Evolutionary conservation across 805 yeast species (phyloP), one percentile per base, ranked within the genome.

Genomic region (Groenewaldozyma salmanticensis): DNA sequence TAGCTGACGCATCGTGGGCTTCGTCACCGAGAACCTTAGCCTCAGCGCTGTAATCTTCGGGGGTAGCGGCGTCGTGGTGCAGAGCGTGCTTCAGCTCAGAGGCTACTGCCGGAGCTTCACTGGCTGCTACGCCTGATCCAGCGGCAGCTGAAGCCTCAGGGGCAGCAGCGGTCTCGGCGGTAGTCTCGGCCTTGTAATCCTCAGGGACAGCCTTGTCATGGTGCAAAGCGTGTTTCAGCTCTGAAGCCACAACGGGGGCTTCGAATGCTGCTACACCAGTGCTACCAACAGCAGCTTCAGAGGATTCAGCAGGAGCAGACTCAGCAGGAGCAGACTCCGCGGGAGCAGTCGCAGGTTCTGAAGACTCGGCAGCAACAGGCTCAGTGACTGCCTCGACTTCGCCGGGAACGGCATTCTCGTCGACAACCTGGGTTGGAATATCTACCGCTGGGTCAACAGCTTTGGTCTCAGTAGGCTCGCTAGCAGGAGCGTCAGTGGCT

Each of bases 1-100:
- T 17, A 11, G 42, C 47, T 2, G 43, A 24, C 21, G 17, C 48
- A 37, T 36, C 36, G n/a, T 41, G 16, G 9, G 19, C 42, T 33
- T 39, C 43, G 31, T 24, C 38, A n/a, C 16, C 43, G 21, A 38
- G 21, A 22, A 37, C 21, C 4, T 32, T 19, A 4, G 24, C 29
- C 19, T 9, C 13, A 13, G 29, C 29, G 13, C 11, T 13, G 13
- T 24, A 13, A 24, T 24, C 29, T 24, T 24, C 11, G 7, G 7
- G 11, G 13, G 29, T 24, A 7, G 7, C 29, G 29, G 29, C 11
- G 11, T 24, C 29, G 29, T 13, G 11, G 7, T 24, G 7, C 7
- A 24, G 29, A 13, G 29, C 29, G 7, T 24, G 11, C 13, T 24
- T 24, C 11, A 24, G 29, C 13, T 24, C 29, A 24, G 7, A 13